Evolutionary conservation across 2,329 filamentous ascomycete genomes (phyloP).

Genomic region (Pestalotiopsis sp.): DNA sequence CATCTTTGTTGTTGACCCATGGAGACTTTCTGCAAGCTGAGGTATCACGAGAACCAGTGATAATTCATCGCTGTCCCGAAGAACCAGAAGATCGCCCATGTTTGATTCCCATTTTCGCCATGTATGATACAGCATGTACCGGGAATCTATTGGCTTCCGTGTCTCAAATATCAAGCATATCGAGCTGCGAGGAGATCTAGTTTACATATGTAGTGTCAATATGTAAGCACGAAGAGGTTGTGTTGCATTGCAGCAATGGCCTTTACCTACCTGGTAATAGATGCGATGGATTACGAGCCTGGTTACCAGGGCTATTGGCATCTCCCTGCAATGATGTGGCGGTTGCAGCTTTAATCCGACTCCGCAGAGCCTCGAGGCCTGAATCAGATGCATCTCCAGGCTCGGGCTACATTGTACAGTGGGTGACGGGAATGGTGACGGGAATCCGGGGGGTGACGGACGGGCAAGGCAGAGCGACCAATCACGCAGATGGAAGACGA

Average conservation of each 20-base stretch:
- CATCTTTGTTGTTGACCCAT: no score
- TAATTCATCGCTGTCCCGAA: not conserved
- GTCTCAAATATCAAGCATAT: not conserved
- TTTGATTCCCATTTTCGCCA: not conserved
- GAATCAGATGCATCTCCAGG: no score
- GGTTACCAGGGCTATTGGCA: not conserved
- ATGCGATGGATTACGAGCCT: not conserved
- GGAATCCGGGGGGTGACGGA: not conserved
- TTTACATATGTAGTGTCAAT: not conserved
- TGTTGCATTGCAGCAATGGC: not conserved
- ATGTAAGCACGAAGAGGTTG: not conserved
- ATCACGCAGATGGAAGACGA: not conserved
- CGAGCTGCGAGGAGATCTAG: not conserved
- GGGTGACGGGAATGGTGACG: not conserved
- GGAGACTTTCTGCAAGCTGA: no score
- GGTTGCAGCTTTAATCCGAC: not conserved
- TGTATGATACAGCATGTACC: not conserved
- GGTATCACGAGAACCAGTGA: not conserved
- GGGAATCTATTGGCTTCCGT: not conserved
- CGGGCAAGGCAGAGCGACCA: conserved; percentile 4
- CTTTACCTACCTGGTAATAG: not conserved
- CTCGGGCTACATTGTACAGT: no score
- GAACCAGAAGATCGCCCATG: not conserved
- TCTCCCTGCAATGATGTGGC: not conserved
- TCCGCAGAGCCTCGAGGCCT: conserved; percentile 4